Conservation (phyloP, 768 basidiomycete species). For the Calocera cornea region DNA sequence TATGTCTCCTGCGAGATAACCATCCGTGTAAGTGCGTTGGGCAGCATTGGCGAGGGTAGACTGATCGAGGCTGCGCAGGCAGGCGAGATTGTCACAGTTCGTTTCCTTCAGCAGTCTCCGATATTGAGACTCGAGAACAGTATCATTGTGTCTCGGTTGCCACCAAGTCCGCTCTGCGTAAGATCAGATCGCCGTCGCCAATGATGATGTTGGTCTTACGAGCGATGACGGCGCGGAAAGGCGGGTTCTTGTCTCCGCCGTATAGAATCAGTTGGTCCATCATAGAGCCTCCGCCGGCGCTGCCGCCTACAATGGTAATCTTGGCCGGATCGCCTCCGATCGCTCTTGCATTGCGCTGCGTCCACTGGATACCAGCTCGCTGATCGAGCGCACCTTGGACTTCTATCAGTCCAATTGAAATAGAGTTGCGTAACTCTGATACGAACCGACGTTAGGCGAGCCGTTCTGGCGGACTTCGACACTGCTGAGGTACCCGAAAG, state of each 20-base stretch:
- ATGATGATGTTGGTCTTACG: neutral
- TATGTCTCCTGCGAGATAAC: neutral
- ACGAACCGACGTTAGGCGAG: neutral
- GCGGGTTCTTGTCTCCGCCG: neutral
- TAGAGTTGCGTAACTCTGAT: too few relatives aligned
- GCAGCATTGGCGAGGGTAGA: neutral
- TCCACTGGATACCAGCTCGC: neutral
- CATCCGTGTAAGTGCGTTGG: neutral
- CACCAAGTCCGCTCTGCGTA: neutral
- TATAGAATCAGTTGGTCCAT: neutral
- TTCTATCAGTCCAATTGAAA: too few relatives aligned
- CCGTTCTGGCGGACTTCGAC: neutral
- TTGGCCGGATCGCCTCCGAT: neutral
- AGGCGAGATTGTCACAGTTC: neutral
- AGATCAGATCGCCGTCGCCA: neutral
- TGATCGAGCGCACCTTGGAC: neutral
- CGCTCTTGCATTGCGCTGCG: neutral
- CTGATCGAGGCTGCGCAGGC: neutral
- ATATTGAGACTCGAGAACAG: neutral
- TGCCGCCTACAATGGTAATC: neutral
- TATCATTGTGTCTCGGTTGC: neutral
- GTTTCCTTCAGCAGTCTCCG: neutral
- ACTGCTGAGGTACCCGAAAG: neutral
- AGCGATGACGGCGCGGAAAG: neutral
- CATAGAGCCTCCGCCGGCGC: neutral